phyloP scores from a whole-genome alignment of 1,284 basidiomycete genomes.

The Fomitiporia mediterranea region DNA sequence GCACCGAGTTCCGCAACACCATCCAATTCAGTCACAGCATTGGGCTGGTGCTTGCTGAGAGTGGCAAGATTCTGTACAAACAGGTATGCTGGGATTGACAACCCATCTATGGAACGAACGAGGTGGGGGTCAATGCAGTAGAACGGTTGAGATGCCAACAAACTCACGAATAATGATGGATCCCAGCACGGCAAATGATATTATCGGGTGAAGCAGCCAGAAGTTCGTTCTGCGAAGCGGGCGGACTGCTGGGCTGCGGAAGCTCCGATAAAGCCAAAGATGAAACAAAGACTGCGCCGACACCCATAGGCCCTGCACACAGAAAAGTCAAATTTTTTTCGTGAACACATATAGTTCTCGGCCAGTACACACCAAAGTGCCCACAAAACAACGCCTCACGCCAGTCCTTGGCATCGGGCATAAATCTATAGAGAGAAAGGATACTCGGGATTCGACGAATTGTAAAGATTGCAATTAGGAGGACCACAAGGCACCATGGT shows the following conservation, averaged over 20 bases:
- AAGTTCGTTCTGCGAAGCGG: conserved; percentile 61
- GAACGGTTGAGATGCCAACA: not conserved
- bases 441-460: conserved; percentile 76
- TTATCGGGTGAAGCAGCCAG: conserved; percentile 73
- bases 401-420: conserved; percentile 82
- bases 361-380: conserved; percentile 62
- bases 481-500: conserved; percentile 67
- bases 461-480: conserved; percentile 63
- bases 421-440: conserved; percentile 69
- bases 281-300: conserved; percentile 83
- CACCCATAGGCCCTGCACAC: conserved; percentile 47
- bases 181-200: conserved; percentile 78
- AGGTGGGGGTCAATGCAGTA: not conserved
- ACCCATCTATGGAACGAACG: conserved; percentile 52
- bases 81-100: conserved; percentile 86
- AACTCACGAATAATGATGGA: conserved; percentile 49
- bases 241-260: conserved; percentile 53
- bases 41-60: too few species aligned
- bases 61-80: conserved; percentile 61
- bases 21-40: too few species aligned
- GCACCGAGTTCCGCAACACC: too few species aligned
- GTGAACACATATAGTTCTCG: not conserved
- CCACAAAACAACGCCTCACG: conserved; percentile 79
- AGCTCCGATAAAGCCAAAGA: conserved; percentile 70
- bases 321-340: not conserved